Evolutionary conservation across 2,329 filamentous ascomycete species (phyloP).

Genomic region (Massarina eburnea): DNA sequence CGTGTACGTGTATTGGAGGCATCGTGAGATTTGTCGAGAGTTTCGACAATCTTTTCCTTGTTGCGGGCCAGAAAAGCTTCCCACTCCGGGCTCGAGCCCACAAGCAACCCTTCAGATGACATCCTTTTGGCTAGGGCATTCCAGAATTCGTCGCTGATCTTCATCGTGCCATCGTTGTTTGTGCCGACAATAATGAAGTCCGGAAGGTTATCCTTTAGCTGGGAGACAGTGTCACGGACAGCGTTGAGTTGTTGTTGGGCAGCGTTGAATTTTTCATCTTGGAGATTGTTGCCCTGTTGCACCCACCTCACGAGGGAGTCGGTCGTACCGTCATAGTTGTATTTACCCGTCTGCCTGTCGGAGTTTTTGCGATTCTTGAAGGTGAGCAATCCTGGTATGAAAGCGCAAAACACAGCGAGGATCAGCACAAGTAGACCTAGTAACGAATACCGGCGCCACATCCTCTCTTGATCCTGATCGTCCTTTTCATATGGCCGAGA

Average conservation of each 20-base stretch:
- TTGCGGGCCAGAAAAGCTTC: conserved; percentile 57
- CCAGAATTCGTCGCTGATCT: conserved; percentile 66
- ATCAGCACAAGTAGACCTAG: background rate
- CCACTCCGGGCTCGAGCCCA: conserved; percentile 47
- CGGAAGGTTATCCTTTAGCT: conserved; percentile 49
- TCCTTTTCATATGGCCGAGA: background rate
- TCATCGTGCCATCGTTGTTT: conserved; percentile 53
- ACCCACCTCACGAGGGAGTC: background rate
- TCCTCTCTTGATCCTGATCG: background rate
- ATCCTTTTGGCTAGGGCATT: conserved; percentile 62
- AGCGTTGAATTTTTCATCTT: no score
- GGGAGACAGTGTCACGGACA: background rate
- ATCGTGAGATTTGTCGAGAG: conserved; percentile 14
- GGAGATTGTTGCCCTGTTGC: background rate
- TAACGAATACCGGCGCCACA: background rate
- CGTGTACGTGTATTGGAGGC: conserved; percentile 10
- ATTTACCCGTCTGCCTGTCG: background rate
- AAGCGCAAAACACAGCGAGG: no score
- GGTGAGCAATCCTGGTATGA: no score
- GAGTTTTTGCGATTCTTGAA: no score
- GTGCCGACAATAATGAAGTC: conserved; percentile 58
- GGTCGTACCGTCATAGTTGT: background rate
- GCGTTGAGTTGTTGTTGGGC: background rate
- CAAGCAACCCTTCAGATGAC: conserved; percentile 43
- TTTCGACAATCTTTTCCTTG: conserved; percentile 39